Evolutionary conservation across 2,329 filamentous ascomycete genomes (phyloP), one percentile per base, ranked within the genome.

Genomic region (Botrytis deweyae): DNA sequence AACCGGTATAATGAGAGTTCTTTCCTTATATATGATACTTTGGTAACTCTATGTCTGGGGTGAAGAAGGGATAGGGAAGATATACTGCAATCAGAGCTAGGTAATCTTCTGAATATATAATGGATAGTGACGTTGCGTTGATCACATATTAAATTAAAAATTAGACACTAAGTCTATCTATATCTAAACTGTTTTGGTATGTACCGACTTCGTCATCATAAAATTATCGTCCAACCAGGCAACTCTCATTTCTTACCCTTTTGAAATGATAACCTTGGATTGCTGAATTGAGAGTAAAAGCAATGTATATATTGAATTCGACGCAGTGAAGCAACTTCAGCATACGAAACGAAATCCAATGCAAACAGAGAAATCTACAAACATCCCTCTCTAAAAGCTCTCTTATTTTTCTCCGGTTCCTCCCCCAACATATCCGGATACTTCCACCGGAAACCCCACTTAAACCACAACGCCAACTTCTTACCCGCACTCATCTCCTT

Each of bases 361-460:
- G 7, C 7, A 55, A 16, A n/a, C 49, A n/a, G 49, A 16, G 12
- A n/a, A n/a, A 55, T n/a, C 29, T 68, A 68, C 65, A 68, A 68
- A 68, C 65, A 68, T 8, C 46, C 65, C 25, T 55, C 46, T 59
- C 74, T 74, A 36, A 76, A 74, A 52, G 77, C 72, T 29, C 76
- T 75, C 73, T 77, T 77, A 65, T 72, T 74, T 14, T 74, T n/a
- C 71, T 76, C 76, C 8, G 77, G 75, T 66, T 75, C 76, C 16
- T 74, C 68, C 4, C 75, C 76, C n/a, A 78, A 25, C 46, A 77
- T 46, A 58, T 76, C 75, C 0, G 77, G 77, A 74, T 78, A 77
- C 69, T 77, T 77, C 76, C 75, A 77, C 58, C 74, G 74, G 44
- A 78, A 76, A 1, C 77, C 77, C 76, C 76, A 78, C 63, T 77